Evolutionary conservation across 1,139 yeast genomes (phyloP).

Genomic region (Scheffersomyces segobiensis): DNA sequence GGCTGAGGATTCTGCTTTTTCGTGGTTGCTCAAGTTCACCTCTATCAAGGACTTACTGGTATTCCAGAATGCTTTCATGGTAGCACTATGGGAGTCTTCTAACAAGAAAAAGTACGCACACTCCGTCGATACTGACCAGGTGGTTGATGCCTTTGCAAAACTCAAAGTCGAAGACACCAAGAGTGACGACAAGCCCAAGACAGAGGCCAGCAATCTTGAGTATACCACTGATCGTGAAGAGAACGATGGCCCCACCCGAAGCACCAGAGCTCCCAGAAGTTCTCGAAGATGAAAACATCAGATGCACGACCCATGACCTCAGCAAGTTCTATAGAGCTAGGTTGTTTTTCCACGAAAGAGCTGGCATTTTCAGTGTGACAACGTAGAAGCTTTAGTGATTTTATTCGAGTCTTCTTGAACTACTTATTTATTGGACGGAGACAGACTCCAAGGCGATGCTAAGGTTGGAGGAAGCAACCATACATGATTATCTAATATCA

Average conservation of each 20-base stretch:
- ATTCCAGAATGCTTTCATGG: slow-evolving; percentile 56
- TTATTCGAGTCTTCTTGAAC: no score
- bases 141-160: slow-evolving; percentile 27
- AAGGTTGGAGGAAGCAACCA: neutral
- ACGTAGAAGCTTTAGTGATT: neutral
- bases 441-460: neutral
- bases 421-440: neutral
- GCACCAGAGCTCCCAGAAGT: neutral
- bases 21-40: slow-evolving; percentile 65
- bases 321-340: neutral
- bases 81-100: slow-evolving; percentile 60
- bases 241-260: slow-evolving; percentile 3
- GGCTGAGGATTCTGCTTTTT: slow-evolving; percentile 40
- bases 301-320: neutral
- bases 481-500: neutral
- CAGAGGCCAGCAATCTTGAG: slow-evolving; percentile 12
- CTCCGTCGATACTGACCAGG: slow-evolving; percentile 13
- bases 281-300: neutral
- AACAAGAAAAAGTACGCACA: slow-evolving; percentile 52
- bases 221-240: slow-evolving; percentile 9
- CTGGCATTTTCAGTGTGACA: neutral
- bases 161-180: slow-evolving; percentile 25
- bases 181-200: neutral
- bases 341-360: neutral
- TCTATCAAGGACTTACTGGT: slow-evolving; percentile 37